Evolutionary conservation across 768 basidiomycete genomes (phyloP).

Genomic region (Terana coerulea): DNA sequence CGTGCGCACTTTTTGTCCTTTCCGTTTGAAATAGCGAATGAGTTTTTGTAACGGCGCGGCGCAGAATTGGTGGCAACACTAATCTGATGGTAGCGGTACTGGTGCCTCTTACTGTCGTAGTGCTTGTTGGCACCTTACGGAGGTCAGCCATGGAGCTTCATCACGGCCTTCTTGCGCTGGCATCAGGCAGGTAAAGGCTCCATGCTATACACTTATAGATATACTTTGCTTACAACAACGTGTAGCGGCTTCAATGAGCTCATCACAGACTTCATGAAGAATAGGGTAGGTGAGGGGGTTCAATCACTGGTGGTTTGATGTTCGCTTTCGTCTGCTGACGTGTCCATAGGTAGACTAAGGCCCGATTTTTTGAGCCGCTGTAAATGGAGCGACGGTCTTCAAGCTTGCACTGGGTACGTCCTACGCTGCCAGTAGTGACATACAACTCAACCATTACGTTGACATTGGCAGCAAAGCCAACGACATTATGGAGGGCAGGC

Average conservation of each 20-base stretch:
- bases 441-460: background rate
- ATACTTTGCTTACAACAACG: background rate
- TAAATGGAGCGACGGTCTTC: constrained; percentile 46
- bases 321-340: background rate
- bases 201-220: constrained; percentile 27
- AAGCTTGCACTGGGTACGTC: constrained; percentile 54
- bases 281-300: constrained; percentile 48
- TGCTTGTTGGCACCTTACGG: constrained; percentile 34
- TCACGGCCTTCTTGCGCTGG: constrained; percentile 53
- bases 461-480: constrained; percentile 26
- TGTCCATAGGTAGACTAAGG: constrained; percentile 41
- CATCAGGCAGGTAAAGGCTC: constrained; percentile 30
- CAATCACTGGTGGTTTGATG: background rate
- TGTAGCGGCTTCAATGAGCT: constrained; percentile 43
- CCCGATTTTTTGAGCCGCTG: constrained; percentile 69
- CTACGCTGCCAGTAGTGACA: background rate
- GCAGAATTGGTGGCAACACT: constrained; percentile 44
- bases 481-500: constrained; percentile 44
- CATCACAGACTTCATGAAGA: constrained; percentile 50
- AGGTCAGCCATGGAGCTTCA: constrained; percentile 50
- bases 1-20: constrained; percentile 30
- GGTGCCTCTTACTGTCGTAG: constrained; percentile 41
- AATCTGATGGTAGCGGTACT: constrained; percentile 46
- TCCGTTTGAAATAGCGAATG: no score
- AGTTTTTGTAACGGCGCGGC: background rate